These are phyloP conservation scores for Papiliotrema fonsecae DNA, from an alignment of 1,284 basidiomycete genomes.

Conservation along the genomic window DNA sequence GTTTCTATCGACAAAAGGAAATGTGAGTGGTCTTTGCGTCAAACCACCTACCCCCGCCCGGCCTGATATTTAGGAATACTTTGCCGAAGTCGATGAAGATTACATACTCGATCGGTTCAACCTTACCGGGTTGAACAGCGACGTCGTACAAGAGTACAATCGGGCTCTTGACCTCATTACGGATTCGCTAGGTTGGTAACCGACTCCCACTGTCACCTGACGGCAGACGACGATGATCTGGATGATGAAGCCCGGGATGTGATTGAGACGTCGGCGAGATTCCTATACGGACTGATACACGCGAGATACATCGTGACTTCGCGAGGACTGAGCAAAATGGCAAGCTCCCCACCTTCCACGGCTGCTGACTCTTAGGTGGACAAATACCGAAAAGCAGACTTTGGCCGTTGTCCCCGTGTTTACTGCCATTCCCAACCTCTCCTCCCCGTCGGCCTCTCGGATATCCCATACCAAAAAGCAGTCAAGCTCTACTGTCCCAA, in stretches of 20 bases:
- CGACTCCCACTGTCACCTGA: constrained; percentile 1
- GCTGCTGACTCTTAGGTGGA: constrained; percentile 78
- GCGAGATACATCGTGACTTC: constrained; percentile 95
- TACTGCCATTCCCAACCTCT: constrained; percentile 86
- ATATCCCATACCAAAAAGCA: constrained; percentile 90
- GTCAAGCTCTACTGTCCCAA: constrained; percentile 95
- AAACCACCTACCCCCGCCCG: neutral
- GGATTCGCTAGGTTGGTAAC: constrained; percentile 63
- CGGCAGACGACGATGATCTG: constrained; percentile 49
- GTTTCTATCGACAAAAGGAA: constrained; percentile 79
- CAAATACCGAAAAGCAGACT: constrained; percentile 95
- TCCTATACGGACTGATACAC: constrained; percentile 93
- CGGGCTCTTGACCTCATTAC: constrained; percentile 95
- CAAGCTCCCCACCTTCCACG: constrained; percentile 41
- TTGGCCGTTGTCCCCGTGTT: constrained; percentile 91
- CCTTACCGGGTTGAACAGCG: constrained; percentile 91
- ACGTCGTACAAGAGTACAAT: constrained; percentile 83
- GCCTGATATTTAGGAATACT: constrained; percentile 65
- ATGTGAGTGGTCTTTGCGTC: constrained; percentile 26
- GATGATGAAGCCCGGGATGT: constrained; percentile 52
- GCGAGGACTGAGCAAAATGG: constrained; percentile 92
- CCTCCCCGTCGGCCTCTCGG: constrained; percentile 89
- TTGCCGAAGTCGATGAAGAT: constrained; percentile 98
- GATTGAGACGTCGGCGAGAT: constrained; percentile 81
- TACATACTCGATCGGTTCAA: constrained; percentile 99